Evolutionary conservation across 345 rosid genomes (phyloP).

Genomic region (Populus euphratica): DNA sequence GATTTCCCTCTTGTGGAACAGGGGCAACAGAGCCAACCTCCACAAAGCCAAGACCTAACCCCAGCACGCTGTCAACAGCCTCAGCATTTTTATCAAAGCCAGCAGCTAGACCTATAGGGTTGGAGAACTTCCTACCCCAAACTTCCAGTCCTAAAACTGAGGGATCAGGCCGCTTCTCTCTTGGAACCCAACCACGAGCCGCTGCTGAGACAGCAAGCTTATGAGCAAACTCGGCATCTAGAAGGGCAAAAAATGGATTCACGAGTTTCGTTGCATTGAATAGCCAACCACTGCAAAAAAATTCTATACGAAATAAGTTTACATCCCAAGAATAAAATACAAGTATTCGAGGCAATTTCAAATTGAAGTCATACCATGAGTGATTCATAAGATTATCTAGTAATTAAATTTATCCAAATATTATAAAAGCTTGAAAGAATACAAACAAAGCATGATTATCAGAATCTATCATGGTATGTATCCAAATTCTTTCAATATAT

Average conservation of each 20-base stretch:
- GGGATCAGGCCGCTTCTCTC: conserved; percentile 89
- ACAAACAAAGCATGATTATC: no score
- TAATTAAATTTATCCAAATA: no score
- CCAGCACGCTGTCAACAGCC: conserved; percentile 87
- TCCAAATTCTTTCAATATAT: neutral
- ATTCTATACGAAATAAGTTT: neutral
- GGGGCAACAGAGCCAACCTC: conserved; percentile 99
- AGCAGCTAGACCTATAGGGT: conserved; percentile 96
- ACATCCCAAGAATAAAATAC: neutral
- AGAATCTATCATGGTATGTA: neutral
- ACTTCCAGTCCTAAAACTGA: conserved; percentile 74
- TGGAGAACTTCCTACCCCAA: conserved; percentile 96
- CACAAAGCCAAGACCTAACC: conserved; percentile 89
- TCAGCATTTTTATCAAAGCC: conserved; percentile 99
- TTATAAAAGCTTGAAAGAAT: neutral
- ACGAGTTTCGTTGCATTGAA: conserved; percentile 88
- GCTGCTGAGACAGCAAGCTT: conserved; percentile 88
- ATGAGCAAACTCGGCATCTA: conserved; percentile 93
- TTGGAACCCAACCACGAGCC: conserved; percentile 94
- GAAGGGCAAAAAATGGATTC: conserved; percentile 88
- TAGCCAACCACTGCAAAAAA: conserved; percentile 79
- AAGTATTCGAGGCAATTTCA: neutral
- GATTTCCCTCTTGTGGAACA: conserved; percentile 92
- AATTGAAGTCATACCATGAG: neutral
- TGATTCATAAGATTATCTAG: neutral